Evolutionary conservation across 2,329 filamentous ascomycete species (phyloP).

Genomic region (Claviceps cyperi): DNA sequence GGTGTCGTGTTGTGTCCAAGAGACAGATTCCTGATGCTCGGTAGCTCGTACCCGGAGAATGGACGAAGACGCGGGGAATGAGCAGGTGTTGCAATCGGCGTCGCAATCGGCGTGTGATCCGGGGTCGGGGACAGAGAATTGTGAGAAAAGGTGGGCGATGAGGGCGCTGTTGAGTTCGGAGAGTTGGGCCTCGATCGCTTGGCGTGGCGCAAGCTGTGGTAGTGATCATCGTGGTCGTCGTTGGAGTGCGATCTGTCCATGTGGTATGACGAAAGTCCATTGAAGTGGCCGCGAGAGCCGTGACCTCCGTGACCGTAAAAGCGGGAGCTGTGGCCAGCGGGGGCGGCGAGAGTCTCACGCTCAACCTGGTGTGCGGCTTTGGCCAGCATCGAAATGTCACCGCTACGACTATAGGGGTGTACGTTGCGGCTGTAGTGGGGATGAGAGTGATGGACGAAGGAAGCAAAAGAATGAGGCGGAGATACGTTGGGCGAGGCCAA

Average conservation of each 20-base stretch:
- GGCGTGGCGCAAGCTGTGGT: constrained; percentile 54
- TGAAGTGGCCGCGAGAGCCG: constrained; percentile 46
- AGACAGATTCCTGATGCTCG: constrained; percentile 59
- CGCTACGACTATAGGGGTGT: constrained; percentile 34
- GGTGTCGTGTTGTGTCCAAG: constrained; percentile 38
- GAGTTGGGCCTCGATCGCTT: constrained; percentile 91
- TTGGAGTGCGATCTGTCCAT: constrained; percentile 84
- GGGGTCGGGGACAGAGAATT: constrained; percentile 91
- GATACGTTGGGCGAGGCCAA: constrained; percentile 91
- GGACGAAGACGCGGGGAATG: constrained; percentile 86
- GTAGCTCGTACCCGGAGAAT: constrained; percentile 64
- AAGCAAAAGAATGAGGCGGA: constrained; percentile 78
- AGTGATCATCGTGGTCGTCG: constrained; percentile 63
- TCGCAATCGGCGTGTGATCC: constrained; percentile 96
- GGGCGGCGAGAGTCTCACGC: constrained; percentile 34
- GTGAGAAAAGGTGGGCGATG: constrained; percentile 91
- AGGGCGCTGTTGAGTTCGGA: constrained; percentile 87
- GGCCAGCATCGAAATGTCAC: constrained; percentile 45
- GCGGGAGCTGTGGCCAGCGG: constrained; percentile 28
- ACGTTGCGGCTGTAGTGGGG: constrained; percentile 25
- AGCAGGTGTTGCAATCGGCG: constrained; percentile 44
- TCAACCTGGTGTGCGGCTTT: constrained; percentile 48
- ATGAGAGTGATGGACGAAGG: constrained; percentile 42
- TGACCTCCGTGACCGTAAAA: constrained; percentile 36
- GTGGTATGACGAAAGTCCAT: constrained; percentile 73